Base-by-base conservation (phyloP, 2,329 filamentous ascomycete genomes). In the Cordyceps cicadae region DNA sequence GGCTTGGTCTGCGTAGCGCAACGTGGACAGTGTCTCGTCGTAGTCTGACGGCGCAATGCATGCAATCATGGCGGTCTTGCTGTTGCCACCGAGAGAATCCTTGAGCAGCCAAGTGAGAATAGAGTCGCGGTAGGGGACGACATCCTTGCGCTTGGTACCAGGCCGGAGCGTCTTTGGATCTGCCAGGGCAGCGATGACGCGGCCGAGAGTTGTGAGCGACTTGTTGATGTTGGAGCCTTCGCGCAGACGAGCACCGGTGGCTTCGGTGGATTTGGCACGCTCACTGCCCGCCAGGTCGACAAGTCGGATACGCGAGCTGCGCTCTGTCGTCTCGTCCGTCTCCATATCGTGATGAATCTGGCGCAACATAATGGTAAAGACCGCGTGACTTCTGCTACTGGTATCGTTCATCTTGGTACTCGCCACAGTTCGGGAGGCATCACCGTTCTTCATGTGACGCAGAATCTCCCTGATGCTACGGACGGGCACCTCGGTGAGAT, bases 361-460 rank as follows among this genome's bases (percentile, higher is more conserved):
- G 76, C 96, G 97, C 62, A 99, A 81, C 77, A 96, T 94, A 67
- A 99, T 94, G 32, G 94, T 99, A 74, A 99, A 99, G 62, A 99
- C 94, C 8, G 94, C 92, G 71, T 99, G 94, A 65, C 92, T 96
- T 72, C 94, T 89, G 64, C 91, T 96, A 59, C 91, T 96, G 3
- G 93, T 97, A 74, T 99, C 94, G 75, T 99, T 99, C 94, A 99
- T 99, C 77, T 97, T 97, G 62, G 94, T 99, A 70, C 90, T 92
- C 15, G 94, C 94, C 21, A 85, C 88, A 0, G 94, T 97, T 53
- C 94, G 87, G 62, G 89, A 96, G 65, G 83, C 78, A 73, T 99
- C 94, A 61, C 94, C 94, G 69, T 87, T 84, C 68, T 88, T 90
- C 92, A 99, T 97, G 75, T 90, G 87, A 45, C 89, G 87, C 74